phyloP scores from a whole-genome alignment of 2,329 filamentous ascomycete species.

The Aspergillus pseudoglaucus region DNA sequence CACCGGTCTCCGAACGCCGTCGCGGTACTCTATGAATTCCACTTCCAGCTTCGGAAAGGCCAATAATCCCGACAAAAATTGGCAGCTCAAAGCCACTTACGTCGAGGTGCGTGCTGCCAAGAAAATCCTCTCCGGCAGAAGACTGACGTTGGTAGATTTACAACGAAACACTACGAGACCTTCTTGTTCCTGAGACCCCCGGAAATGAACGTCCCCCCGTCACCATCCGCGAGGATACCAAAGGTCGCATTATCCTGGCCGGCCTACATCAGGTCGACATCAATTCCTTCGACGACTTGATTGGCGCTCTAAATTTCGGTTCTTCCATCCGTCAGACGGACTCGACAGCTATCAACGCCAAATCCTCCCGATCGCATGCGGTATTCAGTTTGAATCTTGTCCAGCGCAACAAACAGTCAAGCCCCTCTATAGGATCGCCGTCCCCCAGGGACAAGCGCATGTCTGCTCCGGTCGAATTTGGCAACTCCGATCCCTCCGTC shows the following conservation, averaged over 20 bases:
- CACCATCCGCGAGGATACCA: constrained; percentile 88
- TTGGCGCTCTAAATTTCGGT: constrained; percentile 83
- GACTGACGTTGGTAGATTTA: constrained; percentile 62
- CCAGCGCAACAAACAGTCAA: constrained; percentile 54
- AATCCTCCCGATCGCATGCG: constrained; percentile 94
- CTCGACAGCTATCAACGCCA: constrained; percentile 92
- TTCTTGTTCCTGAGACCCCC: constrained; percentile 73
- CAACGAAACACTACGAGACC: constrained; percentile 89
- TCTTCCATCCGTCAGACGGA: constrained; percentile 94
- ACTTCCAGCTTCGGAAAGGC: constrained; percentile 42
- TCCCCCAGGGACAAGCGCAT: constrained; percentile 70
- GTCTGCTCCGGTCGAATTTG: constrained; percentile 76
- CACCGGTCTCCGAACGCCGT: constrained; percentile 72
- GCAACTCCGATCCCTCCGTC: constrained; percentile 56
- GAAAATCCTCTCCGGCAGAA: background rate
- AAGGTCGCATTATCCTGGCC: constrained; percentile 89
- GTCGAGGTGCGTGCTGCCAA: constrained; percentile 53
- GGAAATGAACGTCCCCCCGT: constrained; percentile 66
- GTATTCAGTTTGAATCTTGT: constrained; percentile 94
- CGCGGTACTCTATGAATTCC: constrained; percentile 63
- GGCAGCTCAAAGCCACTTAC: constrained; percentile 90
- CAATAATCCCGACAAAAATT: constrained; percentile 60
- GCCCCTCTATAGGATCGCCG: constrained; percentile 28
- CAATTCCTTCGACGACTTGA: constrained; percentile 83
- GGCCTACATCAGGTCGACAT: constrained; percentile 83